Evolutionary conservation across 768 basidiomycete genomes (phyloP), one percentile per base, ranked within the genome.

Genomic region (Termitomyces sp.): DNA sequence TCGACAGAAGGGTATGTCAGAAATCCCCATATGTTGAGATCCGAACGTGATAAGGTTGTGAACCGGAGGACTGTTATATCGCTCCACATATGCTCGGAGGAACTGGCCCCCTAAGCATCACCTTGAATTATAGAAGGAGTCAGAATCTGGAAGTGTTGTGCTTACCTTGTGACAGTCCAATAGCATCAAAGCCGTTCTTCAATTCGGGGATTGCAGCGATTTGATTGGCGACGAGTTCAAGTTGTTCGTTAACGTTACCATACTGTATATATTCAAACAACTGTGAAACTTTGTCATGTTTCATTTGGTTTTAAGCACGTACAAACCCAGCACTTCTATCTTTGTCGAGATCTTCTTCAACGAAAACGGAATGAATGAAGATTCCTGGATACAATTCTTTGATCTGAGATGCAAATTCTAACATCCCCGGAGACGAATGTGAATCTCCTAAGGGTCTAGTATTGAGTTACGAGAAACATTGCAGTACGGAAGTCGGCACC

Each of bases 11-110:
- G 91, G 87, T 18, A 93, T 73, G 66, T 92, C 90, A 6, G 88
- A 85, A 40, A 93, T 76, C 28, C 92, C 92, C 86, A 92, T 90
- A 65, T 93, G 91, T 59, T 91, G 91, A 20, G 89, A 85, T 46
- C 92, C 92, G 66, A 94, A 93, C 0, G 91, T 92, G 48, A 94
- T 82, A 61, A 94, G 81, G 68, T 93, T 94, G 68, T 86, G 75
- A 3, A 93, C 74, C 0, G 85, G 85, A 0, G 90, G 92, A 3
- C 70, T 66, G 67, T 92, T 92, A 68, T 85, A 85, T 24, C 82
- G 75, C 63, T 94, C 88, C 20, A 89, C 81, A 62, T 91, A 94
- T 32, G 86, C 91, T n/a, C 92, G 82, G 38, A 93, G 78, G 69
- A 94, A 94, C 66, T 92, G 92, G 5, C 92, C 92, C 20, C 87